phyloP scores from a whole-genome alignment of 1,139 yeast species.

The Tardiomyces blankii region DNA sequence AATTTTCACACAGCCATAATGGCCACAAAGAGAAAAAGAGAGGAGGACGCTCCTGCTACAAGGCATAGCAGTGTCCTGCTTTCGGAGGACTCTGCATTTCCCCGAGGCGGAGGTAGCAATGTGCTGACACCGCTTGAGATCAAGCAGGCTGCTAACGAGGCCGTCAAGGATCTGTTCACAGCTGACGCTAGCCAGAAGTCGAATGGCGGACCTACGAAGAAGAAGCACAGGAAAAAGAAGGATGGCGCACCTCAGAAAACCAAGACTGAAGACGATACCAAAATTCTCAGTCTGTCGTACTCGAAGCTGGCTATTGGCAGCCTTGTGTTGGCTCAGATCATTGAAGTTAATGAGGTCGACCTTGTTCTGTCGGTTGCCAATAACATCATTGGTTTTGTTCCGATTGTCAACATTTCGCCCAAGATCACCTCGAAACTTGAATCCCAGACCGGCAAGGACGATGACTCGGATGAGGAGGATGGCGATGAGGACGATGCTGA shows the following conservation, averaged over 20 bases:
- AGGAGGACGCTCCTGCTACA: background rate
- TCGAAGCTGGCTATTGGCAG: slow-evolving; percentile 61
- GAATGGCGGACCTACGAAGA: slow-evolving; percentile 6
- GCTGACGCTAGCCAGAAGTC: slow-evolving; percentile 14
- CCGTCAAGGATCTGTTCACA: slow-evolving; percentile 64
- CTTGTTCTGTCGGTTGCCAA: slow-evolving; percentile 70
- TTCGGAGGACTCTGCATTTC: slow-evolving; percentile 50
- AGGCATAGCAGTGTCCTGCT: slow-evolving; percentile 7
- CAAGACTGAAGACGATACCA: slow-evolving; percentile 33
- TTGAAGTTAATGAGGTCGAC: slow-evolving; percentile 49
- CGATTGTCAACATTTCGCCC: slow-evolving; percentile 65
- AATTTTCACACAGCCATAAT: background rate
- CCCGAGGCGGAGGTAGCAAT: slow-evolving; percentile 71
- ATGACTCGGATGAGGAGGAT: slow-evolving; percentile 27
- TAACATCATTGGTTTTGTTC: slow-evolving; percentile 67
- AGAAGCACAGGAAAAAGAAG: slow-evolving; percentile 17
- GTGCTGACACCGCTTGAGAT: slow-evolving; percentile 82
- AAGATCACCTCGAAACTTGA: slow-evolving; percentile 49
- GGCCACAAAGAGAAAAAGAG: slow-evolving; percentile 1
- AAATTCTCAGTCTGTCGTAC: slow-evolving; percentile 31
- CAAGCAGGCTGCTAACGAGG: slow-evolving; percentile 88
- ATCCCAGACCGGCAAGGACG: slow-evolving; percentile 36
- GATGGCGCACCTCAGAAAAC: slow-evolving; percentile 12
- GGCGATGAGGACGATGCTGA: slow-evolving; percentile 23
- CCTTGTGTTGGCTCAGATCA: slow-evolving; percentile 63